Evolutionary conservation across 345 rosid genomes (phyloP).

Genomic region (Eucalyptus virginea): DNA sequence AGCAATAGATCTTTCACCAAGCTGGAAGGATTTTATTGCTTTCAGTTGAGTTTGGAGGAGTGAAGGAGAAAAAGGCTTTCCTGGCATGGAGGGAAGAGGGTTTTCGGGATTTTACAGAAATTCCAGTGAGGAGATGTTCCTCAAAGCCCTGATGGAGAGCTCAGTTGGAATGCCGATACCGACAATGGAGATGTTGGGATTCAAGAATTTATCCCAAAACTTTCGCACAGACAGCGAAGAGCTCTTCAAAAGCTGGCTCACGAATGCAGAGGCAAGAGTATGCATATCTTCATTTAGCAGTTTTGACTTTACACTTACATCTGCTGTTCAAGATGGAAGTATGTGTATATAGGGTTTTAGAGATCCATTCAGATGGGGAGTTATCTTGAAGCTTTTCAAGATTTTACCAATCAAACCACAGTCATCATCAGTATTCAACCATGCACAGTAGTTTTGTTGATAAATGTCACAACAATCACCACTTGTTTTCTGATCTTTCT

Average conservation of each 20-base stretch:
- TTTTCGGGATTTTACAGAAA: slow-evolving; percentile 37
- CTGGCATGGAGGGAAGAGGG: slow-evolving; percentile 42
- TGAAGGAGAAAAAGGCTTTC: slow-evolving; percentile 6
- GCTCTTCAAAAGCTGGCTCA: slow-evolving; percentile 72
- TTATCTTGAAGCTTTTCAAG: background rate
- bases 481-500: background rate
- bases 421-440: background rate
- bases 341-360: background rate
- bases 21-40: background rate
- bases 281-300: background rate
- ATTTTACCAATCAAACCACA: background rate
- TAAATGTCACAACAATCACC: background rate
- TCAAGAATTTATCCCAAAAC: slow-evolving; percentile 38
- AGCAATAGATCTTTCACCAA: background rate
- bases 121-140: slow-evolving; percentile 55
- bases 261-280: slow-evolving; percentile 58
- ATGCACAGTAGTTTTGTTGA: background rate
- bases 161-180: slow-evolving; percentile 40
- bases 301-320: background rate
- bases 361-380: background rate
- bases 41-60: background rate
- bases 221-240: slow-evolving; percentile 61
- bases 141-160: slow-evolving; percentile 54
- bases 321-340: background rate
- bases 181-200: slow-evolving; percentile 50